A percentile compares a stretch with the other conserved stretches of the same genome.
phyloP scores from a whole-genome alignment of 2,329 filamentous ascomycete genomes.

The Gnomoniopsis smithogilvyi region DNA sequence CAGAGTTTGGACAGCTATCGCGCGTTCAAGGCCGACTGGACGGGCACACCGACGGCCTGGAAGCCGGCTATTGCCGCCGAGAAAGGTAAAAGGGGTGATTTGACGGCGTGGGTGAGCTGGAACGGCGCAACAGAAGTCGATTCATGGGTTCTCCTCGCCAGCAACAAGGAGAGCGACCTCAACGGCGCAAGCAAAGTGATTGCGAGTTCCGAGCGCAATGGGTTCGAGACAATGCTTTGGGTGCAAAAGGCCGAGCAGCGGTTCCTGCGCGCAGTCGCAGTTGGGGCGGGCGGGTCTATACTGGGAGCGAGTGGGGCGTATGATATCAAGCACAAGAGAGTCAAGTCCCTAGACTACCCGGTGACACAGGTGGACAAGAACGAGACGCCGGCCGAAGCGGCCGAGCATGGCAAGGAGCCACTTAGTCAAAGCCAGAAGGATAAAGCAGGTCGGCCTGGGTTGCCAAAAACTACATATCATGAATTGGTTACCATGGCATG shows the following conservation, averaged over 20 bases:
- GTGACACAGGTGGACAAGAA: neutral
- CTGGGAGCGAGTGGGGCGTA: neutral
- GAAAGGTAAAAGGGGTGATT: conserved; percentile 8
- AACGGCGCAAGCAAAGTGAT: conserved; percentile 14
- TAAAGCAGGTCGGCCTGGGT: neutral
- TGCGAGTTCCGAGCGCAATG: conserved; percentile 3
- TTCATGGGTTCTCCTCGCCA: conserved; percentile 16
- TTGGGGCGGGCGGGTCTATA: neutral
- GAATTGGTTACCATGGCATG: neutral
- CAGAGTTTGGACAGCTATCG: conserved; percentile 23
- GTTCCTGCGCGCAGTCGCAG: neutral
- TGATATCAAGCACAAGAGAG: neutral
- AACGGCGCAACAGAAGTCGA: conserved; percentile 18
- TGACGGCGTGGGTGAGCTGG: conserved; percentile 16
- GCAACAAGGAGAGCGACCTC: conserved; percentile 6
- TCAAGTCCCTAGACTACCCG: neutral
- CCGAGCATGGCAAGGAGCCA: neutral
- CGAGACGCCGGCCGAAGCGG: neutral
- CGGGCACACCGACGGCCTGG: conserved; percentile 7
- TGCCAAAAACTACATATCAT: neutral
- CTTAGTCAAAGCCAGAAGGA: neutral
- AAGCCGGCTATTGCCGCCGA: conserved; percentile 20
- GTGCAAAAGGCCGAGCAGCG: neutral
- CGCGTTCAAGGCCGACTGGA: conserved; percentile 25
- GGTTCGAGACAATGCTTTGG: conserved; percentile 7